These are phyloP conservation scores for Gynostemma pentaphyllum DNA, from an alignment of 306 rosid genomes.

Conservation along the genomic window DNA sequence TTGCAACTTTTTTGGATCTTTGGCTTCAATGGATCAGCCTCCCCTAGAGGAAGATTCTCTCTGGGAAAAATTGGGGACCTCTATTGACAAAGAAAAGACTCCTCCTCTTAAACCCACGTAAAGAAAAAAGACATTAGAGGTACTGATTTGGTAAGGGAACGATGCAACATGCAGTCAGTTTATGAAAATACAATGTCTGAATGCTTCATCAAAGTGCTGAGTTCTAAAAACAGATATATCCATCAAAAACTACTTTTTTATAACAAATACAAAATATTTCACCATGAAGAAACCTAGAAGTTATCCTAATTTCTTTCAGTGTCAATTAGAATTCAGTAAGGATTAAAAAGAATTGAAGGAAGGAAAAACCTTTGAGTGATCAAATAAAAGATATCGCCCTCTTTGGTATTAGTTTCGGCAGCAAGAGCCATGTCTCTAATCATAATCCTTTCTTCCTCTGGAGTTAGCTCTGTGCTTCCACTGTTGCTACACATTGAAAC, in stretches of 20 bases:
- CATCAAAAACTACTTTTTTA: not conserved
- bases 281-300: not conserved
- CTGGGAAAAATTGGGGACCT: too few species aligned
- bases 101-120: too few species aligned
- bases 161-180: not conserved
- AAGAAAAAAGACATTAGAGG: too few species aligned
- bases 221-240: not conserved
- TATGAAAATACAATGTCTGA: not conserved
- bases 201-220: not conserved
- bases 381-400: conserved; percentile 70
- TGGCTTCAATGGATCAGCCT: too few species aligned
- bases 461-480: conserved; percentile 42
- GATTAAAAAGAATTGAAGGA: not conserved
- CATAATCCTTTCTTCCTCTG: conserved; percentile 86
- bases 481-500: conserved; percentile 45
- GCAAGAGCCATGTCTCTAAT: conserved; percentile 84
- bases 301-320: not conserved
- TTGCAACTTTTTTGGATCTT: too few species aligned
- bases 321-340: not conserved
- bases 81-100: too few species aligned
- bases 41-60: too few species aligned
- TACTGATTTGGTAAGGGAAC: not conserved
- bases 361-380: conserved; percentile 73
- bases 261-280: not conserved
- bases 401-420: conserved; percentile 68